Conservation (phyloP, 2,329 filamentous ascomycete species). For the Canariomyces notabilis region DNA sequence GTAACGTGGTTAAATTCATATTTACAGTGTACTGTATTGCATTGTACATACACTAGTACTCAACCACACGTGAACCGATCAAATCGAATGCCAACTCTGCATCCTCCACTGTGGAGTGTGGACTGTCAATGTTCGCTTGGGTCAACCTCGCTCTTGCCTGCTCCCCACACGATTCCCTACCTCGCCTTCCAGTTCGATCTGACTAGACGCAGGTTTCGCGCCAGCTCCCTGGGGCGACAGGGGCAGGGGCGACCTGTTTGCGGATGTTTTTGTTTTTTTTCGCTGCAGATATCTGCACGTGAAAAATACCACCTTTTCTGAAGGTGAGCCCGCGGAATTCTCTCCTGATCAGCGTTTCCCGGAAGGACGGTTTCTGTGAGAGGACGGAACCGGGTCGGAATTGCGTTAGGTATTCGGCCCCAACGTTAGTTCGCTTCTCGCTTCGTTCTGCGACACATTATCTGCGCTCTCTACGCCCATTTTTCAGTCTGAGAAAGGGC, state of each 20-base stretch:
- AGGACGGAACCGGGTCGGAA: constrained; percentile 4
- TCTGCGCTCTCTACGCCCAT: neutral
- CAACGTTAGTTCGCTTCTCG: constrained; percentile 7
- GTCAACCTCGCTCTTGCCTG: constrained; percentile 6
- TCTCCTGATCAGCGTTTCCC: constrained; percentile 14
- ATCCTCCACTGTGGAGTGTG: constrained; percentile 8
- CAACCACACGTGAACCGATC: neutral
- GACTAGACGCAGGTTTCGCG: neutral
- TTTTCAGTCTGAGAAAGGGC: neutral
- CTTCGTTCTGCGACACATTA: constrained; percentile 8
- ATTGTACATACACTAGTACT: neutral
- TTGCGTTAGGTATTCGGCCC: too few species aligned
- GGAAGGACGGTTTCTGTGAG: neutral
- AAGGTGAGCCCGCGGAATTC: constrained; percentile 21
- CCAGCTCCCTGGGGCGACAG: constrained; percentile 7
- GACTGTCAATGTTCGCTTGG: constrained; percentile 1
- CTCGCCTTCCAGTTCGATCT: constrained; percentile 7
- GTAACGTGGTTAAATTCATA: too few species aligned
- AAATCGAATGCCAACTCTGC: neutral
- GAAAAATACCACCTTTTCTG: constrained; percentile 7
- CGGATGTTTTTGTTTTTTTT: neutral
- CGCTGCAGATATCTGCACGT: constrained; percentile 1
- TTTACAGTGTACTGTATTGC: too few species aligned
- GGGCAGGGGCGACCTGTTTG: neutral
- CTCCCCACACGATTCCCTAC: constrained; percentile 10